Percentiles rank a stretch among this genome's conserved stretches.
Conservation (phyloP, 75 land plant species). For the Pinus albicaulis region DNA sequence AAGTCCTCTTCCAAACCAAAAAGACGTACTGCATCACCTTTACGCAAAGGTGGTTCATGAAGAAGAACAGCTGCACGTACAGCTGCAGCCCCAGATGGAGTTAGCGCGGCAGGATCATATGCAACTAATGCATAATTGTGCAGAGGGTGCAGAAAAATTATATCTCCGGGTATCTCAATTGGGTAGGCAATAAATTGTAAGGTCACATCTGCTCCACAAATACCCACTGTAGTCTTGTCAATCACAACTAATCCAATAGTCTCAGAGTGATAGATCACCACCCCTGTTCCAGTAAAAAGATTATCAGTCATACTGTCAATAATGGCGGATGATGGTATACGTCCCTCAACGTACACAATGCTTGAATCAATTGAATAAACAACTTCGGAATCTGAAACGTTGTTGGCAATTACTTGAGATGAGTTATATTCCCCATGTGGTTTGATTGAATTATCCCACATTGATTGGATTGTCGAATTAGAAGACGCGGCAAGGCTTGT, state of each 20-base stretch:
- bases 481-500: no score
- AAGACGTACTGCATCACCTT: constrained; percentile 24
- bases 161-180: constrained; percentile 40
- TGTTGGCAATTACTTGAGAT: no score
- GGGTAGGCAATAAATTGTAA: constrained; percentile 36
- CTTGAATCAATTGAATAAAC: constrained; percentile 7
- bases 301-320: constrained; percentile 39
- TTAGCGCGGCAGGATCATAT: constrained; percentile 27
- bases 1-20: constrained; percentile 72
- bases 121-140: constrained; percentile 47
- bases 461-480: no score
- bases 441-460: no score
- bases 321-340: constrained; percentile 44
- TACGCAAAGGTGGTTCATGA: background rate
- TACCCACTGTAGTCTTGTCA: constrained; percentile 43
- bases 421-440: no score
- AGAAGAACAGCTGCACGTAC: background rate
- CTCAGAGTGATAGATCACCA: constrained; percentile 35
- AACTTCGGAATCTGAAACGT: background rate
- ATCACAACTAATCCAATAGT: constrained; percentile 37
- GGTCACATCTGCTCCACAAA: constrained; percentile 41
- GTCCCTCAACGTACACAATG: constrained; percentile 39
- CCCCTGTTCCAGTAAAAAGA: constrained; percentile 41
- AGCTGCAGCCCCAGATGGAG: constrained; percentile 19
- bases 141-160: constrained; percentile 38